Evolutionary conservation across 1,139 yeast species (phyloP), one percentile per base, ranked within the genome.

Genomic region (Nematodospora anomalae): DNA sequence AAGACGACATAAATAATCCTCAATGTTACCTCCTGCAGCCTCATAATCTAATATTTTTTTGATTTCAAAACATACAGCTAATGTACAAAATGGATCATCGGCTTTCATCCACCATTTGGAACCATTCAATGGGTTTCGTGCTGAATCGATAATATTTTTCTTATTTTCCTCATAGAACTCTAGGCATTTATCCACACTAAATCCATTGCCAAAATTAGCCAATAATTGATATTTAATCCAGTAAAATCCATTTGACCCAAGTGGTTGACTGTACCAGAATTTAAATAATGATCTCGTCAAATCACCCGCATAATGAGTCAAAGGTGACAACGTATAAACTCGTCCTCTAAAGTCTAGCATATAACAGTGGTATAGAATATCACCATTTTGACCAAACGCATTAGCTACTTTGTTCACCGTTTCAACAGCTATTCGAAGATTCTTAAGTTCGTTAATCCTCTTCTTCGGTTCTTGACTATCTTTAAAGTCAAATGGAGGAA

Each of bases 191-290:
- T 46, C 44, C 41, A 50, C 43, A 9, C 51, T 35, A 20, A 60
- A 35, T 31, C 65, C 63, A 22, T 51, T 43, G 1, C 71, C 73
- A 43, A 50, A 67, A 1, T 60, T 42, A 3, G 68, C 66, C 4
- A 70, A 71, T 25, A 70, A 45, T 28, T 71, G 76, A 41, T 67
- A 68, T 35, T 64, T 58, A 7, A 71, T 41, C 76, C 76, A 71
- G 23, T 53, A 39, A 30, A 53, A 58, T 0, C 76, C 76, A 6
- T 47, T 31, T 0, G 35, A 16, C 0, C 76, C 76, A 18, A 71
- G 51, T 1, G 66, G 66, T 32, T 57, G 51, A 9, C 65, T 49
- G 5, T 62, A 44, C 73, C 74, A 71, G 37, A 69, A 69, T 58
- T 60, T 61, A 42, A 70, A 45, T 15, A 67, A 40, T 0, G 64